Evolutionary conservation across 169 alveolate genomes (phyloP).

Genomic region (Plasmodium vivax): DNA sequence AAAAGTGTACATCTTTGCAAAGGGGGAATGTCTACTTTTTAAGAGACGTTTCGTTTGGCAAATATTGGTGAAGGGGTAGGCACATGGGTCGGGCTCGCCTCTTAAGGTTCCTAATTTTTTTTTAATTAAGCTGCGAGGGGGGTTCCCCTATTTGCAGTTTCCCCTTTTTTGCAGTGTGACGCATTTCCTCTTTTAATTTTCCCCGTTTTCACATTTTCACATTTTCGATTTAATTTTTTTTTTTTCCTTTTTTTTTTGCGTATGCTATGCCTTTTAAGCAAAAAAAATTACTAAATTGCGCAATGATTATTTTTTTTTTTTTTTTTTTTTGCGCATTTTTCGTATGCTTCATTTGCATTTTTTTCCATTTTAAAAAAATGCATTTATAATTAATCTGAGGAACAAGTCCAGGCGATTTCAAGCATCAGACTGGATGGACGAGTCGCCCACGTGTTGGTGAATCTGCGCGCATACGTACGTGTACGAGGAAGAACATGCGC

Average conservation of each 20-base stretch:
- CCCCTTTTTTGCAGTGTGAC: not conserved
- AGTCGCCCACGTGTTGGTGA: not conserved
- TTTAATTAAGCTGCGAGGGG: not conserved
- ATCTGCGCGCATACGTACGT: not conserved
- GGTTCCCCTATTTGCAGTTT: not conserved
- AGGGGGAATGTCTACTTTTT: slow-evolving; percentile 11
- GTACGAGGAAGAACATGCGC: not conserved
- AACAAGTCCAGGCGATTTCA: not conserved
- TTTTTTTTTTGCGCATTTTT: not conserved
- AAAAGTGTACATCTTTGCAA: not conserved
- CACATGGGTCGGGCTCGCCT: not conserved
- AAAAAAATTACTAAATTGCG: not conserved
- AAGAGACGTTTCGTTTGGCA: not conserved
- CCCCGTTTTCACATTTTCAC: not conserved
- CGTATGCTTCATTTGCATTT: not conserved
- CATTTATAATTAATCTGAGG: not conserved
- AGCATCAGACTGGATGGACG: not conserved
- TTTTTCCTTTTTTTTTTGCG: not conserved
- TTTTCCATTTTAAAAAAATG: not conserved
- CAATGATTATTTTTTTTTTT: not conserved
- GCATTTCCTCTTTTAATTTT: not conserved
- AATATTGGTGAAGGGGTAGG: not conserved
- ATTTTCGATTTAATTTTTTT: not conserved
- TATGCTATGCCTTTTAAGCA: not conserved
- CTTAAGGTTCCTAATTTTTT: not conserved